Base-by-base conservation (phyloP, 768 basidiomycete species). In the Termitomyces sp. region DNA sequence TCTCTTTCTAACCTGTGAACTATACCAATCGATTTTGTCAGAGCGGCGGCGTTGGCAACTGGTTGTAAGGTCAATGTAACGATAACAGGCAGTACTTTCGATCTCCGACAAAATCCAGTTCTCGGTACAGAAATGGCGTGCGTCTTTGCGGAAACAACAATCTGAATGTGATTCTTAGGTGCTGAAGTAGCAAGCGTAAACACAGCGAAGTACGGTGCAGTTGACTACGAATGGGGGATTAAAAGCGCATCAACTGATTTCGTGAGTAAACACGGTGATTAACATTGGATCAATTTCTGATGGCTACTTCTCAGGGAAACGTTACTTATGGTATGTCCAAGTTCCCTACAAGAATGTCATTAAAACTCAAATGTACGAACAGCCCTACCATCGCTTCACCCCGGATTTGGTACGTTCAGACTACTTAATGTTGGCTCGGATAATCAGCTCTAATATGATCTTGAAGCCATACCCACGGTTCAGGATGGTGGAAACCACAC, bases 401-500 rank as follows among this genome's bases (percentile, higher is more conserved):
- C 90, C 22, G 83, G 85, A 14, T 92, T 87, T 64, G 80, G 86
- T 84, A 61, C 13, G 72, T 59, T n/a, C 24, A 43, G 12, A 57
- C 58, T 49, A 7, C 27, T 48, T 20, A 7, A 32, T 29, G 6
- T 39, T 46, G 29, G 26, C 10, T 12, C 18, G 18, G 10, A n/a
- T 4, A 26, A 5, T 26, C n/a, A 36, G 20, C 16, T 31, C 26
- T 32, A 2, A 47, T 18, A 18, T 22, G 13, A 13, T 20, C 9
- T 44, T 18, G 24, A 31, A 91, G 90, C 88, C 12, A 93, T 93
- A 42, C 92, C 91, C 3, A 90, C 87, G 0, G 74, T 83, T 22
- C 67, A 73, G 0, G 77, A 84, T 61, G 91, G 90, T 12, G 90
- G 90, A 8, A 92, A 92, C 64, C 92, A 93, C 63, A 92, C 92